Conservation (phyloP, 208 protist species). For the Crithidia expoeki region DNA sequence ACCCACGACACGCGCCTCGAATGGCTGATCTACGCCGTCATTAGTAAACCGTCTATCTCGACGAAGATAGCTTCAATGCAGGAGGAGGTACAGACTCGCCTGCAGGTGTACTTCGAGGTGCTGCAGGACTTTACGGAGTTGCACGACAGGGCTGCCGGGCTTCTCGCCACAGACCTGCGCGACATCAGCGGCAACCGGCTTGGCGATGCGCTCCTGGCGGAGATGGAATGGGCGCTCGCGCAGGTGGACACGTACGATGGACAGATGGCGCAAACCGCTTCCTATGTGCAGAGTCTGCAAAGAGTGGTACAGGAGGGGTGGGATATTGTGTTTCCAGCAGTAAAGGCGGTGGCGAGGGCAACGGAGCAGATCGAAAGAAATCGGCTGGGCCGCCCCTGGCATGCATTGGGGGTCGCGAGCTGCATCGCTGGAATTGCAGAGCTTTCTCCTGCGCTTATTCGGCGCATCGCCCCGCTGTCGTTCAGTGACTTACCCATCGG, state of each 20-base stretch:
- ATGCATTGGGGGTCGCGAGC: constrained; percentile 46
- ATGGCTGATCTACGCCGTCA: constrained; percentile 21
- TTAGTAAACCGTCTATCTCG: constrained; percentile 23
- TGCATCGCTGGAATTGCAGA: constrained; percentile 47
- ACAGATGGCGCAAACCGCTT: constrained; percentile 42
- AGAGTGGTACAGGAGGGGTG: constrained; percentile 57
- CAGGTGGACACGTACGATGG: constrained; percentile 63
- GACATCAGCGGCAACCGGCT: constrained; percentile 36
- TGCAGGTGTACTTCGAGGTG: constrained; percentile 39
- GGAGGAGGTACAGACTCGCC: constrained; percentile 40
- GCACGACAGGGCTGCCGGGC: constrained; percentile 28
- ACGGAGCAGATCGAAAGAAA: constrained; percentile 57
- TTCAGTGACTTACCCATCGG: constrained; percentile 58
- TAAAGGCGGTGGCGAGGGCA: constrained; percentile 39
- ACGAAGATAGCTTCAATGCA: constrained; percentile 34
- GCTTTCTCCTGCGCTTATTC: constrained; percentile 43
- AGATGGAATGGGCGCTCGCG: constrained; percentile 51
- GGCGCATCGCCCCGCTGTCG: constrained; percentile 61
- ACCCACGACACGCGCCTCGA: constrained; percentile 10
- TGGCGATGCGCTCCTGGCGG: constrained; percentile 40
- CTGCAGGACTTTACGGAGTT: constrained; percentile 34
- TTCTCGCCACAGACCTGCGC: constrained; percentile 47
- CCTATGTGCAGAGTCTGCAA: constrained; percentile 50
- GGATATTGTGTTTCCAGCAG: constrained; percentile 41
- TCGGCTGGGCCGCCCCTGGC: constrained; percentile 70